Evolutionary conservation across 164 flowering plant species (phyloP).

Genomic region (Vitis riparia): DNA sequence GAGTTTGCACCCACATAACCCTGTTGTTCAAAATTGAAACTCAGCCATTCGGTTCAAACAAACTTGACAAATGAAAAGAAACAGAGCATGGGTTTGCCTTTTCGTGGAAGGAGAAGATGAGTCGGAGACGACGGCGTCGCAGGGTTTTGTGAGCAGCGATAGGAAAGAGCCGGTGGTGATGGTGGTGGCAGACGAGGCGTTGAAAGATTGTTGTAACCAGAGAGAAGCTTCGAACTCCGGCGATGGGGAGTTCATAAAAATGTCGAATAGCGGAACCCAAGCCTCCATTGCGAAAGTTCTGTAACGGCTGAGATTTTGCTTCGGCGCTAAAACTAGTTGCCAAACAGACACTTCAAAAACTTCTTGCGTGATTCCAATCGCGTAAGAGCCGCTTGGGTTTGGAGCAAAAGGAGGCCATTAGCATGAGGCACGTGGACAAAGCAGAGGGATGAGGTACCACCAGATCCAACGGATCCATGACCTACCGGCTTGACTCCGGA

Average conservation of each 20-base stretch:
- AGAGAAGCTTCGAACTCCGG: constrained; percentile 69
- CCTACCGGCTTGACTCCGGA: too few relatives aligned
- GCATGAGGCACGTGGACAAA: too few relatives aligned
- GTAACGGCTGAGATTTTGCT: too few relatives aligned
- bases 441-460: too few relatives aligned
- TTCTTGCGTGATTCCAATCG: too few relatives aligned
- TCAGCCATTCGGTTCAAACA: neutral
- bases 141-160: constrained; percentile 51
- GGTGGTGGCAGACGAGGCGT: constrained; percentile 30
- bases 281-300: constrained; percentile 40
- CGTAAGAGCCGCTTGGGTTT: too few relatives aligned
- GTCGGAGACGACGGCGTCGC: constrained; percentile 19
- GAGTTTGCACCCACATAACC: constrained; percentile 64
- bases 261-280: constrained; percentile 68
- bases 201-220: constrained; percentile 57
- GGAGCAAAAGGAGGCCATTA: too few relatives aligned
- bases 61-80: neutral
- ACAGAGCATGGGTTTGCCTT: constrained; percentile 19
- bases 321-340: neutral
- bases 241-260: constrained; percentile 60
- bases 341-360: neutral
- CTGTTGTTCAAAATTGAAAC: constrained; percentile 23
- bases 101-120: constrained; percentile 25
- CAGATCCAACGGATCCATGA: too few relatives aligned
- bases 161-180: constrained; percentile 53